These are phyloP conservation scores for Diaporthe australafricana DNA, from an alignment of 2,329 filamentous ascomycete species.

Conservation along the genomic window DNA sequence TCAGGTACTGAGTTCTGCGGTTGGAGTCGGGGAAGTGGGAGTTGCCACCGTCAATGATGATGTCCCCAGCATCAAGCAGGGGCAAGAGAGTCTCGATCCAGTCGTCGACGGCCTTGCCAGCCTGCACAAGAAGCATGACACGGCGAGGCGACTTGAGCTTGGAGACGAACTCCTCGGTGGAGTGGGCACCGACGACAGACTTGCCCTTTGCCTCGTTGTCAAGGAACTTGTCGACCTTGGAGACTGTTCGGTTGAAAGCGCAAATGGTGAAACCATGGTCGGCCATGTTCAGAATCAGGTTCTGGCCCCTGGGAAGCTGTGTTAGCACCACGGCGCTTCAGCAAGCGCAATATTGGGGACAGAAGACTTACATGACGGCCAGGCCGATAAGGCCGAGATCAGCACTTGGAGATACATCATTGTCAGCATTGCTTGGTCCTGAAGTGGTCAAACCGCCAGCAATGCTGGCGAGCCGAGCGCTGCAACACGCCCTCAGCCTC, in stretches of 20 bases:
- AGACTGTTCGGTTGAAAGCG: constrained; percentile 98
- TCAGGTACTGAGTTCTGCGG: constrained; percentile 92
- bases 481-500: constrained; percentile 56
- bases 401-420: constrained; percentile 68
- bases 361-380: constrained; percentile 80
- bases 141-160: constrained; percentile 98
- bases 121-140: constrained; percentile 99
- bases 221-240: constrained; percentile 97
- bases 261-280: constrained; percentile 96
- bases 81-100: constrained; percentile 97
- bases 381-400: constrained; percentile 94
- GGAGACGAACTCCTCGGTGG: constrained; percentile 91
- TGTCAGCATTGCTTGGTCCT: constrained; percentile 64
- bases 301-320: constrained; percentile 70
- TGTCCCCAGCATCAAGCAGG: constrained; percentile 86
- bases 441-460: constrained; percentile 69
- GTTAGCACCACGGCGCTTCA: constrained; percentile 21
- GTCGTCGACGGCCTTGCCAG: constrained; percentile 96
- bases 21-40: constrained; percentile 99
- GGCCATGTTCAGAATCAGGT: constrained; percentile 90
- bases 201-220: constrained; percentile 95
- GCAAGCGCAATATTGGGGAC: constrained; percentile 1
- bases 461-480: constrained; percentile 80
- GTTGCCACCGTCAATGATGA: constrained; percentile 99
- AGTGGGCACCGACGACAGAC: constrained; percentile 93